Conservation (phyloP, 75 land plant genomes). For the Pseudotsuga menziesii region DNA sequence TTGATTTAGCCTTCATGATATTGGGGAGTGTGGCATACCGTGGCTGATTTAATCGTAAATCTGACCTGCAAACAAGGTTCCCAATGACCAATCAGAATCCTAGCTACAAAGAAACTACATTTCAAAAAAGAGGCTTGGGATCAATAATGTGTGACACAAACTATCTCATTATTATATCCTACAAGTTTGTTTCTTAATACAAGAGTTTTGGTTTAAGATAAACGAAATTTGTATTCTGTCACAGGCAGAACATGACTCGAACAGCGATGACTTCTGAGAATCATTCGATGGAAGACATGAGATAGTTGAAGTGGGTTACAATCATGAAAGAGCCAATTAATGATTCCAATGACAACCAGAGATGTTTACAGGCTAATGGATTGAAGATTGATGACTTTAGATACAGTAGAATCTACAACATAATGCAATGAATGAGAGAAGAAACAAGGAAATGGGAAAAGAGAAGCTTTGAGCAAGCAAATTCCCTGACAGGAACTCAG, state of each 20-base stretch:
- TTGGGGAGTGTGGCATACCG: slow-evolving; percentile 93
- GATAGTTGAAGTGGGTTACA: neutral
- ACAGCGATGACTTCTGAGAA: neutral
- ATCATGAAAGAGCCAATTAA: neutral
- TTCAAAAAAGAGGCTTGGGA: neutral
- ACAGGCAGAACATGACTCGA: neutral
- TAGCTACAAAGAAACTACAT: neutral
- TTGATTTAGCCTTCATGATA: slow-evolving; percentile 97
- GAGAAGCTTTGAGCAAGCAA: neutral
- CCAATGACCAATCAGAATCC: neutral
- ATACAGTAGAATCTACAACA: neutral
- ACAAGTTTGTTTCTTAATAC: neutral
- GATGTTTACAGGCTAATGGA: neutral
- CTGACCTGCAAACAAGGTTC: slow-evolving; percentile 46
- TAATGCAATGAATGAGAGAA: neutral
- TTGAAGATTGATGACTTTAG: neutral
- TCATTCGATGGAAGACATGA: neutral
- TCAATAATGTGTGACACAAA: neutral
- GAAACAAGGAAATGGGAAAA: neutral
- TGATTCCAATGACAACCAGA: neutral
- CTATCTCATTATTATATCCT: neutral
- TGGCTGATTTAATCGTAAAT: slow-evolving; percentile 88
- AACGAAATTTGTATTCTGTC: no score
- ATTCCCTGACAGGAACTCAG: neutral
- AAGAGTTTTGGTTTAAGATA: neutral